These are phyloP conservation scores for Castanospermum australe DNA, from an alignment of 306 rosid species.

Conservation along the genomic window DNA sequence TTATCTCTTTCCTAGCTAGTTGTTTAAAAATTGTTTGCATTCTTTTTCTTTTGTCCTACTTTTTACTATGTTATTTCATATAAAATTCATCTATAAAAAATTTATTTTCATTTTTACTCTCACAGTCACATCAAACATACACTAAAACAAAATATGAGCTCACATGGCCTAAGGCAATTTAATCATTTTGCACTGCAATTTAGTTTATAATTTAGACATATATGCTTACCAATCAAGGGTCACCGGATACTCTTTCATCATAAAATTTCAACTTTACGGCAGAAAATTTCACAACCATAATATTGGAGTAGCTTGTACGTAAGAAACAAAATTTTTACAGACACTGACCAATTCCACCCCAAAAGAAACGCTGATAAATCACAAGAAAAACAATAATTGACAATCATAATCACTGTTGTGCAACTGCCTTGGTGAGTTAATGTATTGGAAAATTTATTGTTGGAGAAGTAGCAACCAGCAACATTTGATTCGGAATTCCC, in stretches of 20 bases:
- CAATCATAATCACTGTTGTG: not conserved
- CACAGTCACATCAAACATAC: no score
- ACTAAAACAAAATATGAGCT: no score
- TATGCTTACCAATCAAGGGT: not conserved
- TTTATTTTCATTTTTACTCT: no score
- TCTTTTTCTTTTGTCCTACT: no score
- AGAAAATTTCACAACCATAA: not conserved
- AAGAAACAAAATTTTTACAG: not conserved
- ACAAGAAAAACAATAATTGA: not conserved
- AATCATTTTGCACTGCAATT: not conserved
- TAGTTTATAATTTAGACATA: not conserved
- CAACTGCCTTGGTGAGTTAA: not conserved
- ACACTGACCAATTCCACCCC: not conserved
- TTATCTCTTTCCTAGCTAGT: no score
- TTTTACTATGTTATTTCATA: no score
- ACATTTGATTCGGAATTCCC: not conserved
- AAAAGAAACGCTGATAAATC: not conserved
- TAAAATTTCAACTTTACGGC: not conserved
- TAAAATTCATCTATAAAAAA: no score
- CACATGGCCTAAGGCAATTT: not conserved
- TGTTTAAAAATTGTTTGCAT: no score
- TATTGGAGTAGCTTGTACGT: slow-evolving; percentile 20
- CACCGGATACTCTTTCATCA: not conserved
- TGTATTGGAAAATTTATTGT: not conserved
- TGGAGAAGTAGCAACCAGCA: not conserved